phyloP scores from a whole-genome alignment of 257 asterid species.

The Cinchona pubescens region DNA sequence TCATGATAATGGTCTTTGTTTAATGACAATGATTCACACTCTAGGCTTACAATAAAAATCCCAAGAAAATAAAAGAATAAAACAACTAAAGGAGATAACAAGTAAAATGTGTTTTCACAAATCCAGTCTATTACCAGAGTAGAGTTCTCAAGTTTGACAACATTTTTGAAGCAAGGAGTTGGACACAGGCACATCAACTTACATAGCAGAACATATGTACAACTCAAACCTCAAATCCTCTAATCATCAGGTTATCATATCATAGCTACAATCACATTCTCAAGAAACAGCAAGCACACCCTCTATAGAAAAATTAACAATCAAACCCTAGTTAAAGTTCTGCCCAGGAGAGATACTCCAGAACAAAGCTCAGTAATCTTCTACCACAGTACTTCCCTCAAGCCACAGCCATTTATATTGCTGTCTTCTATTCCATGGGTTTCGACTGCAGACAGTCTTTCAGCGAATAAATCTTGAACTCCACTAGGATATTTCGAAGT shows the following conservation, averaged over 20 bases:
- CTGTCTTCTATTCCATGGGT: neutral
- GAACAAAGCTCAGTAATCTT: neutral
- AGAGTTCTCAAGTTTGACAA: neutral
- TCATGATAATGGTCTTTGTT: neutral
- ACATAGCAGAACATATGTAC: neutral
- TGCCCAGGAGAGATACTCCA: neutral
- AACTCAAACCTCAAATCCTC: neutral
- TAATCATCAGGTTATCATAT: neutral
- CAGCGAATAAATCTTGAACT: neutral
- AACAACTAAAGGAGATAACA: neutral
- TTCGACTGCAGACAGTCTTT: neutral
- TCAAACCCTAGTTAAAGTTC: neutral
- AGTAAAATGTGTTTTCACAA: neutral
- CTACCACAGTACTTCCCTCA: neutral
- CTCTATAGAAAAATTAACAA: neutral
- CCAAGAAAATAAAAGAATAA: neutral
- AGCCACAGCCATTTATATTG: neutral
- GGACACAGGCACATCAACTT: neutral
- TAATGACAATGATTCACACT: neutral
- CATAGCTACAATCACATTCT: neutral
- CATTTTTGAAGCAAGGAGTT: neutral
- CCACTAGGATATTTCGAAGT: neutral
- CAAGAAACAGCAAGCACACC: neutral
- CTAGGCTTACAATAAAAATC: neutral
- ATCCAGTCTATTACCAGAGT: neutral